A percentile compares a stretch with the other conserved stretches of the same genome.
Conservation (phyloP, 2,329 filamentous ascomycete species). For the Pseudonectria buxi region DNA sequence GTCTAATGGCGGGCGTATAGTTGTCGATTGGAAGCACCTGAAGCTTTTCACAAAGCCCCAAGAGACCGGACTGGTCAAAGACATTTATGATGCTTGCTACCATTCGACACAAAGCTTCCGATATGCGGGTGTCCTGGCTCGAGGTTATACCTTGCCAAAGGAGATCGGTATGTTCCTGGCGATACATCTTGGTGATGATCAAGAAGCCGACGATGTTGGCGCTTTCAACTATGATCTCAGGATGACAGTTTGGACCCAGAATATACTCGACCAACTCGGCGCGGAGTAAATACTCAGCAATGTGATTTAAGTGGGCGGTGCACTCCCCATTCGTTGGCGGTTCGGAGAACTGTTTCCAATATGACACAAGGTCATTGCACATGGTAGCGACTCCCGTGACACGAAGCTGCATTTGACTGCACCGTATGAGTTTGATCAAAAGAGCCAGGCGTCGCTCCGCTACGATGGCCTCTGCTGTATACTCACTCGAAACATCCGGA, state of each 20-base stretch:
- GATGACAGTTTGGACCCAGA: slow-evolving; percentile 83
- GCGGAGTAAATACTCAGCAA: slow-evolving; percentile 62
- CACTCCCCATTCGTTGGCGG: slow-evolving; percentile 29
- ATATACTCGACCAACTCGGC: slow-evolving; percentile 79
- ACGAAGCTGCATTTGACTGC: slow-evolving; percentile 84
- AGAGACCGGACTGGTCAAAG: slow-evolving; percentile 41
- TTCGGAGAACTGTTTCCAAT: slow-evolving; percentile 56
- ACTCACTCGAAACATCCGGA: slow-evolving; percentile 32
- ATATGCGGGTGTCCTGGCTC: slow-evolving; percentile 78
- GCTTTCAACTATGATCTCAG: slow-evolving; percentile 76
- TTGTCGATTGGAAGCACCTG: slow-evolving; percentile 54
- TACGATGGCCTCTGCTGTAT: slow-evolving; percentile 44
- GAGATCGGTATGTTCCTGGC: slow-evolving; percentile 62
- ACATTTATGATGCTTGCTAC: slow-evolving; percentile 41
- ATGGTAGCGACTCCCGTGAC: slow-evolving; percentile 71
- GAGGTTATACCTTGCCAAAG: slow-evolving; percentile 79
- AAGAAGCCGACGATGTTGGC: slow-evolving; percentile 83
- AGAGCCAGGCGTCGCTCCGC: slow-evolving; percentile 64
- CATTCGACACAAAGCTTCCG: slow-evolving; percentile 71
- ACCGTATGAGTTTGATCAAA: slow-evolving; percentile 66
- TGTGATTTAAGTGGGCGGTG: slow-evolving; percentile 52
- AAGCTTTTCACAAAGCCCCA: slow-evolving; percentile 67
- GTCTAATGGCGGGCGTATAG: slow-evolving; percentile 56
- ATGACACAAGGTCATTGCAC: slow-evolving; percentile 59
- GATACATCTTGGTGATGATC: slow-evolving; percentile 70